Conservation (phyloP, 129 eudicot genomes). For the Lactuca sativa region DNA sequence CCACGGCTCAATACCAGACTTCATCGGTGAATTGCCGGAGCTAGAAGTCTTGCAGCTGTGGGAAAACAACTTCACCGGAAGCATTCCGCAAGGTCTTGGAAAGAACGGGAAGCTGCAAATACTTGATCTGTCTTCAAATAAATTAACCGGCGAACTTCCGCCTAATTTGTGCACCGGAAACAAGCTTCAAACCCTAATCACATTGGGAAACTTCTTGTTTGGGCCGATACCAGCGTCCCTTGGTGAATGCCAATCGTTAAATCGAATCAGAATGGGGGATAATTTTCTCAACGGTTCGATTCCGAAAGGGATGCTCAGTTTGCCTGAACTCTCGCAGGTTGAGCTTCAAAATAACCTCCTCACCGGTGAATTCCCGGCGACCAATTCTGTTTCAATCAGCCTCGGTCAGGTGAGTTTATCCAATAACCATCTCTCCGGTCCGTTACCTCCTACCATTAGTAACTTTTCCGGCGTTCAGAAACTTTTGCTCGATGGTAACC, state of each 20-base stretch:
- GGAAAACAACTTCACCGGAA: slow-evolving; percentile 72
- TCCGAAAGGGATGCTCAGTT: slow-evolving; percentile 70
- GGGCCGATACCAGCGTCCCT: slow-evolving; percentile 70
- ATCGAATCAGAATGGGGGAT: slow-evolving; percentile 52
- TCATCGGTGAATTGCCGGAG: slow-evolving; percentile 70
- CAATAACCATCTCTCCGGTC: slow-evolving; percentile 62
- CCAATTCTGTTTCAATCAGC: slow-evolving; percentile 33
- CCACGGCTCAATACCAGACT: slow-evolving; percentile 82
- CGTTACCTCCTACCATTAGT: slow-evolving; percentile 65
- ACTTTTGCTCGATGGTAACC: slow-evolving; percentile 75
- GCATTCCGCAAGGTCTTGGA: slow-evolving; percentile 53
- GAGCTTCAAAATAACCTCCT: slow-evolving; percentile 83
- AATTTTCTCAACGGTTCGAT: slow-evolving; percentile 72
- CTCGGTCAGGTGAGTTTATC: slow-evolving; percentile 76
- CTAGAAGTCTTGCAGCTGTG: slow-evolving; percentile 76
- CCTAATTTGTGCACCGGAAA: slow-evolving; percentile 53
- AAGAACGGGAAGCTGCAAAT: slow-evolving; percentile 49
- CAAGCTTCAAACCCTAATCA: slow-evolving; percentile 59
- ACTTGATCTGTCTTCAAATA: slow-evolving; percentile 73
- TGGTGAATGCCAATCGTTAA: slow-evolving; percentile 66
- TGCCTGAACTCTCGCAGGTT: slow-evolving; percentile 70
- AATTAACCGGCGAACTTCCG: slow-evolving; percentile 73
- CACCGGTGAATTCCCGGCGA: slow-evolving; percentile 64
- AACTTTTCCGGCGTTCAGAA: slow-evolving; percentile 73
- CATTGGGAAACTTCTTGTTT: slow-evolving; percentile 68